A percentile compares a stretch with the other conserved stretches of the same genome.
Evolutionary conservation across 768 basidiomycete genomes (phyloP).

Genomic region (Lyophyllum semitale): DNA sequence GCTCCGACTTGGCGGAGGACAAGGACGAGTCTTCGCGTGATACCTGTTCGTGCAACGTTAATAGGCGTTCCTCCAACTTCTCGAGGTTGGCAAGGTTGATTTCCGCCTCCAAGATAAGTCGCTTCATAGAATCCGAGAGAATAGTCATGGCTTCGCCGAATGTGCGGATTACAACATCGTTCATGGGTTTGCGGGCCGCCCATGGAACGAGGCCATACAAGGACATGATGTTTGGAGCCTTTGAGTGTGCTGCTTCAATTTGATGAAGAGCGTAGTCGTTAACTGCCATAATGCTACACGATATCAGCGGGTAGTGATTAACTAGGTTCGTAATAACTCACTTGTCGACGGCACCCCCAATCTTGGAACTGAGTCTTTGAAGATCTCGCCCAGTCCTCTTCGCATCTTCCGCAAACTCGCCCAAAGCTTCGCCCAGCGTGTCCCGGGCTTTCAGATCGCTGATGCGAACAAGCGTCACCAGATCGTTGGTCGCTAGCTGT

Average conservation of each 20-base stretch:
- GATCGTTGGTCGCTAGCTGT: conserved; percentile 74
- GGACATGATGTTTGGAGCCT: conserved; percentile 30
- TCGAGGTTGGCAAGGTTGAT: conserved; percentile 55
- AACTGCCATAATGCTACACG: conserved; percentile 65
- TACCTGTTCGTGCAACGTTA: conserved; percentile 57
- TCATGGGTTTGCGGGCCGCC: conserved; percentile 30
- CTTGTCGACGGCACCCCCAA: conserved; percentile 78
- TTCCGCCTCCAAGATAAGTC: conserved; percentile 71
- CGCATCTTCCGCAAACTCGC: conserved; percentile 60
- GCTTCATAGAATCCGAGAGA: conserved; percentile 50
- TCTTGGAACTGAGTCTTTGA: conserved; percentile 62
- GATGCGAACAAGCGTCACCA: conserved; percentile 59
- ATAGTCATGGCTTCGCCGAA: conserved; percentile 67
- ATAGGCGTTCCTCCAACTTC: conserved; percentile 61
- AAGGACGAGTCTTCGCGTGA: conserved; percentile 56
- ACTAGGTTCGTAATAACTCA: conserved; percentile 32
- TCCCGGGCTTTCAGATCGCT: conserved; percentile 67
- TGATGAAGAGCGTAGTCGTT: conserved; percentile 69
- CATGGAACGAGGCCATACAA: conserved; percentile 43
- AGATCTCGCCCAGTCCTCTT: conserved; percentile 60
- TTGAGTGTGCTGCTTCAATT: conserved; percentile 48
- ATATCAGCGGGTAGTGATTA: conserved; percentile 1
- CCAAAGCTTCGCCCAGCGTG: conserved; percentile 50
- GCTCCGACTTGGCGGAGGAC: conserved; percentile 44
- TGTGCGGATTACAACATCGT: conserved; percentile 50